phyloP scores from a whole-genome alignment of 1,284 basidiomycete genomes.

The Neotropicomus parvogracilis region DNA sequence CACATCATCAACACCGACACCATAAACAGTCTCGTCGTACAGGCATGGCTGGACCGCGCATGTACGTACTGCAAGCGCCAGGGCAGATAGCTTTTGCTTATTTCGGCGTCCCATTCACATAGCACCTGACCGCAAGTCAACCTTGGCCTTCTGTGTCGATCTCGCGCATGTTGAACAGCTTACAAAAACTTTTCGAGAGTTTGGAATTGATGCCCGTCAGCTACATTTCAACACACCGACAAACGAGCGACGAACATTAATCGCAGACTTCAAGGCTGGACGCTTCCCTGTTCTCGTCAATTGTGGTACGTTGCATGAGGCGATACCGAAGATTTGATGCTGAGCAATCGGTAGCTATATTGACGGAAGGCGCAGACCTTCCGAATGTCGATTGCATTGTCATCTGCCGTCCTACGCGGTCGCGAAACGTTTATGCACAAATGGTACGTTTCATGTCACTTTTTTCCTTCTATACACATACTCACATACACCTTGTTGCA shows the following conservation, averaged over 20 bases:
- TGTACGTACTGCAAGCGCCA: conserved; percentile 38
- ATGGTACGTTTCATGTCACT: conserved; percentile 62
- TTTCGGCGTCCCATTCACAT: not conserved
- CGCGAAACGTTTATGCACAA: conserved; percentile 86
- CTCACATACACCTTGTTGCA: conserved; percentile 30
- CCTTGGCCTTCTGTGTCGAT: conserved; percentile 89
- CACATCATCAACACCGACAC: conserved; percentile 75
- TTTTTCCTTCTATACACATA: not conserved
- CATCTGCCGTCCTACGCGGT: conserved; percentile 83
- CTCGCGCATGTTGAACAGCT: conserved; percentile 79
- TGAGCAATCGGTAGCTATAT: conserved; percentile 54
- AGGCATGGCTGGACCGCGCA: conserved; percentile 80
- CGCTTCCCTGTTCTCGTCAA: conserved; percentile 88
- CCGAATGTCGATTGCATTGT: conserved; percentile 91
- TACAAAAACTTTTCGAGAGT: conserved; percentile 68
- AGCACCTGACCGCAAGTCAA: conserved; percentile 70
- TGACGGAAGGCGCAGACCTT: conserved; percentile 91
- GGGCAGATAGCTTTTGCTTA: not conserved
- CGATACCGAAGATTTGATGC: not conserved
- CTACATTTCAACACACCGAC: conserved; percentile 72
- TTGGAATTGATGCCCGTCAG: conserved; percentile 85
- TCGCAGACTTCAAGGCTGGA: conserved; percentile 69
- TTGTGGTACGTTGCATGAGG: conserved; percentile 58
- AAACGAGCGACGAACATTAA: conserved; percentile 59
- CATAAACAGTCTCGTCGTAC: conserved; percentile 74